A percentile compares a stretch with the other conserved stretches of the same genome.
phyloP scores from a whole-genome alignment of 257 asterid species.

The Solanum neorickii region DNA sequence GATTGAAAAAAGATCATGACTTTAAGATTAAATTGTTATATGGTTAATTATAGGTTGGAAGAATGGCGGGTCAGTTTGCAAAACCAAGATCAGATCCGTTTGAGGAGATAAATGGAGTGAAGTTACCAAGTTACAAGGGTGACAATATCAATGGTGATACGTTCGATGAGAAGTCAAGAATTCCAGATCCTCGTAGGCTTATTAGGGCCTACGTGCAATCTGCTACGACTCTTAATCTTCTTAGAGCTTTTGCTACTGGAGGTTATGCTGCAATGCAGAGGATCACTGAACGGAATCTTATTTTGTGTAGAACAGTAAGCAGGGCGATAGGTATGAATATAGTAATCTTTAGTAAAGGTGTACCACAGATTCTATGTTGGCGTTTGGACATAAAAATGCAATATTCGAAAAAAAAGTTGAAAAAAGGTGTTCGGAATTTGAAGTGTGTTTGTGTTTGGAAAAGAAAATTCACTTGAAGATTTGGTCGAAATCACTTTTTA shows the following conservation, averaged over 20 bases:
- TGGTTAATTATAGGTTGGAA: slow-evolving; percentile 43
- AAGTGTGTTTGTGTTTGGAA: too few species aligned
- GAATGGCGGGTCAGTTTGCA: slow-evolving; percentile 86
- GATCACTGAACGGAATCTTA: slow-evolving; percentile 74
- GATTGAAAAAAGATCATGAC: background rate
- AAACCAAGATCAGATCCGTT: slow-evolving; percentile 56
- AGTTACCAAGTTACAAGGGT: slow-evolving; percentile 71
- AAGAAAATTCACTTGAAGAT: background rate
- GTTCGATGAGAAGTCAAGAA: slow-evolving; percentile 48
- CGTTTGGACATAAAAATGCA: background rate
- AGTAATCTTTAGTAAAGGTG: background rate
- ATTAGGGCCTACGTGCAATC: slow-evolving; percentile 70
- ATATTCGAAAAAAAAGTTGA: background rate
- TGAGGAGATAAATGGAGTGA: slow-evolving; percentile 55
- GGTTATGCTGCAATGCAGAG: slow-evolving; percentile 92
- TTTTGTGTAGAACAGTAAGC: slow-evolving; percentile 69
- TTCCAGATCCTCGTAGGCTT: slow-evolving; percentile 75
- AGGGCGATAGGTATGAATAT: slow-evolving; percentile 59
- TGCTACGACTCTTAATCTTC: slow-evolving; percentile 69
- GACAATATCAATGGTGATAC: slow-evolving; percentile 68
- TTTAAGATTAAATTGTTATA: background rate
- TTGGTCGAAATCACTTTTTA: background rate
- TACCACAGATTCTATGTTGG: background rate
- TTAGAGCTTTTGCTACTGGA: slow-evolving; percentile 74
- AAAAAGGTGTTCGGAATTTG: too few species aligned